phyloP scores from a whole-genome alignment of 2,329 filamentous ascomycete species.

The Juglanconis juglandina region DNA sequence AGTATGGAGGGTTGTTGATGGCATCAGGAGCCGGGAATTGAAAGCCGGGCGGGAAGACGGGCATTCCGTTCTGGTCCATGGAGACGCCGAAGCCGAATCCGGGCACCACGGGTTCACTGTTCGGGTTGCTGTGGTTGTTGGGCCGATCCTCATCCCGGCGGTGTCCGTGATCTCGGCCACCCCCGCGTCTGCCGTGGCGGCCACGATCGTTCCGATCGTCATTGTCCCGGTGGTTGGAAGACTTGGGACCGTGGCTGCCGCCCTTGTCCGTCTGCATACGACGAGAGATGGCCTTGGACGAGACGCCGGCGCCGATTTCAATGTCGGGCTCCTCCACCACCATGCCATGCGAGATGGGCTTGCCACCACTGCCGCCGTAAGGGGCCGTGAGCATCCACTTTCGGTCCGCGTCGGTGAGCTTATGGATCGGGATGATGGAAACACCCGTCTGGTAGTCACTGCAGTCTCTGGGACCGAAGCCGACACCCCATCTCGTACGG shows the following conservation, averaged over 20 bases:
- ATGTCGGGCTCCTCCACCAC: slow-evolving; percentile 97
- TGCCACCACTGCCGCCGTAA: slow-evolving; percentile 86
- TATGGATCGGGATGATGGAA: slow-evolving; percentile 87
- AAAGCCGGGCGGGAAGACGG: slow-evolving; percentile 46
- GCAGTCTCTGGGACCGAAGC: slow-evolving; percentile 94
- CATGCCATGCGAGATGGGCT: slow-evolving; percentile 74
- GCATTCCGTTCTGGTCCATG: slow-evolving; percentile 47
- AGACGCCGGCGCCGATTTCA: slow-evolving; percentile 95
- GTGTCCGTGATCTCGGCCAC: slow-evolving; percentile 21
- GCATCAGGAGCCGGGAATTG: slow-evolving; percentile 29
- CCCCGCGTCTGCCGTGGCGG: slow-evolving; percentile 19
- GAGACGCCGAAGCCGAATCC: slow-evolving; percentile 42
- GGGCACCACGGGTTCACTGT: slow-evolving; percentile 28
- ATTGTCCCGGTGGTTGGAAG: slow-evolving; percentile 43
- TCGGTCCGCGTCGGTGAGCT: slow-evolving; percentile 90
- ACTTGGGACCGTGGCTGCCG: slow-evolving; percentile 62
- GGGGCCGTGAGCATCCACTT: slow-evolving; percentile 97
- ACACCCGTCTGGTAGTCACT: slow-evolving; percentile 91
- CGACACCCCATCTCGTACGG: slow-evolving; percentile 93
- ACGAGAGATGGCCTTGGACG: slow-evolving; percentile 78
- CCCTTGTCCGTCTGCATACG: slow-evolving; percentile 68
- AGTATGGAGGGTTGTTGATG: slow-evolving; percentile 17
- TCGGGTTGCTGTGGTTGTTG: slow-evolving; percentile 22
- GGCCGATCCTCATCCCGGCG: slow-evolving; percentile 28
- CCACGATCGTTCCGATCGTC: slow-evolving; percentile 16